Base-by-base conservation (phyloP, 345 rosid species). In the Rhizophora apiculata region DNA sequence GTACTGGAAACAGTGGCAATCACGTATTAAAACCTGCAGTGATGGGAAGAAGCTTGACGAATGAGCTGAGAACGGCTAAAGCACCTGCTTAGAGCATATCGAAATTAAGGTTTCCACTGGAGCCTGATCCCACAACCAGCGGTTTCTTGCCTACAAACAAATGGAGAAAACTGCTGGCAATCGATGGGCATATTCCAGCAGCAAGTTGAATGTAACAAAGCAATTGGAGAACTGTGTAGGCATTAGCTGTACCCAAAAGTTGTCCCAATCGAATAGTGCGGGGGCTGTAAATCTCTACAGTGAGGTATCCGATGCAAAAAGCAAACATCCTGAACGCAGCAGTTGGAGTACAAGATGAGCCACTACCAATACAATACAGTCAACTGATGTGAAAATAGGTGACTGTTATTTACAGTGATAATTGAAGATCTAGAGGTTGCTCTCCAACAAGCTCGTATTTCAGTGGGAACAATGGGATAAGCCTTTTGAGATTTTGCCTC, bases 81-180 rank as follows among this genome's bases (percentile, higher is more conserved):
- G 62, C 56, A 73, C 64, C 81, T 9, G 72, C 68, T 48, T 69
- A 77, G 81, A 73, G 78, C 71, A 61, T 53, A 60, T 69, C 9
- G 77, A 73, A 56, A 62, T 65, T 3, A 24, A 48, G 7, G 9
- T 34, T 34, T 34, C 37, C 37, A 34, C 77, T n/a, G 74, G 81
- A 60, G 74, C 65, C 31, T 61, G 62, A 54, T 69, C 69, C 62
- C 69, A 76, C 22, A 6, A 36, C 21, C 65, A 11, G 55, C 67
- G 65, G 6, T 10, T 34, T 71, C 65, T 71, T 36, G 71, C 71
- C 66, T 49, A 51, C 20, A 71, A 71, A 22, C 30, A 19, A 10
- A 24, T 67, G 19, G 62, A 67, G 60, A 75, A 76, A 32, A 27
- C 72, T 49, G 58, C 57, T 29, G 53, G 30, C 27, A 67, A 62